Conservation (phyloP, 2,329 filamentous ascomycete species). For the Calonectria hawksworthii region DNA sequence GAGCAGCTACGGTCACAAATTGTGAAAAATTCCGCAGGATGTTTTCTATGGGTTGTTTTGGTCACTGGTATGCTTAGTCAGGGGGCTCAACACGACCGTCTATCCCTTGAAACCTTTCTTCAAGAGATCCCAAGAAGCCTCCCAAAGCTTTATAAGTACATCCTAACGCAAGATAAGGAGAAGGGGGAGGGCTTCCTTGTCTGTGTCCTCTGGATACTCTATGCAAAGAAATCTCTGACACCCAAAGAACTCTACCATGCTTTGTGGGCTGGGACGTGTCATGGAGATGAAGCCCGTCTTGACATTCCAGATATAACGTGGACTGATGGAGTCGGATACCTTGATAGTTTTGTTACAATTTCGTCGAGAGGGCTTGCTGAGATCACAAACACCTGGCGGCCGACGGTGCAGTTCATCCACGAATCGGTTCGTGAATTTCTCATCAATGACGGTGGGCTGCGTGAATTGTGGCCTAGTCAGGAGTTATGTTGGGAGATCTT, state of each 20-base stretch:
- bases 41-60: slow-evolving; percentile 61
- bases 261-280: slow-evolving; percentile 46
- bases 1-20: slow-evolving; percentile 41
- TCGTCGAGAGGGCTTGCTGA: slow-evolving; percentile 66
- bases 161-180: slow-evolving; percentile 60
- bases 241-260: slow-evolving; percentile 62
- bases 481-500: slow-evolving; percentile 47
- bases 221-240: slow-evolving; percentile 58
- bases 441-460: slow-evolving; percentile 50
- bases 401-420: slow-evolving; percentile 66
- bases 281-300: slow-evolving; percentile 40
- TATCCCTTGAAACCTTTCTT: slow-evolving; percentile 49
- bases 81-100: slow-evolving; percentile 46
- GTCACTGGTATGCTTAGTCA: slow-evolving; percentile 57
- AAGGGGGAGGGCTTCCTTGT: slow-evolving; percentile 57
- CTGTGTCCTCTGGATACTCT: slow-evolving; percentile 68
- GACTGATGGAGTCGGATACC: too few species aligned
- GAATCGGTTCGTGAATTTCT: slow-evolving; percentile 64
- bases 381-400: slow-evolving; percentile 48
- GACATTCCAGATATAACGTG: slow-evolving; percentile 39
- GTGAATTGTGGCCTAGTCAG: slow-evolving; percentile 49
- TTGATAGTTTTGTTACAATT: slow-evolving; percentile 51
- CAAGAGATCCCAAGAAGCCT: slow-evolving; percentile 55
- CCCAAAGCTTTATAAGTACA: slow-evolving; percentile 62
- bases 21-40: slow-evolving; percentile 52